These are phyloP conservation scores for Tilletia setariae DNA, from an alignment of 1,284 basidiomycete genomes.

Conservation along the genomic window DNA sequence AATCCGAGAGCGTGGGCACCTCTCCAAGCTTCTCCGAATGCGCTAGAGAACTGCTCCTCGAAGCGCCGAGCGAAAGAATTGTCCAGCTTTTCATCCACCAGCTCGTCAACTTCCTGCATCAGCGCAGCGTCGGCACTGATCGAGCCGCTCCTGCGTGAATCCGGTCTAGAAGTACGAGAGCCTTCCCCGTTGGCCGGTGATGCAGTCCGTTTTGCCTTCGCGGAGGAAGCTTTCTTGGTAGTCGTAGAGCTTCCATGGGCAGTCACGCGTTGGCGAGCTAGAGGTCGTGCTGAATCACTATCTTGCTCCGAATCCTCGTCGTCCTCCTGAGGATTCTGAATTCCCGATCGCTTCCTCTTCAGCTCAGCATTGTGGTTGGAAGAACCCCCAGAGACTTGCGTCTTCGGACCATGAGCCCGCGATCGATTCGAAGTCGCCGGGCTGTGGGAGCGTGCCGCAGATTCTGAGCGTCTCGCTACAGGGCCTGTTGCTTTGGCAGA, in stretches of 20 bases:
- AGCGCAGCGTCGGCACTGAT: background rate
- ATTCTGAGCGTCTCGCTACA: background rate
- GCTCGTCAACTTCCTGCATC: background rate
- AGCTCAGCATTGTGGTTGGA: constrained; percentile 2
- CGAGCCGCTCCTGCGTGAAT: background rate
- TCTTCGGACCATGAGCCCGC: background rate
- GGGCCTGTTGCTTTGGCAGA: background rate
- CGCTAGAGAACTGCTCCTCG: background rate
- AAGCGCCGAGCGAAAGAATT: background rate
- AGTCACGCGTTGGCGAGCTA: background rate
- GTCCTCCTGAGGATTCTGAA: background rate
- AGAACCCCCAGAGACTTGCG: background rate
- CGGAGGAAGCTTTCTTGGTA: background rate
- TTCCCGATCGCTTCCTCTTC: background rate
- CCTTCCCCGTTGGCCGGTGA: background rate
- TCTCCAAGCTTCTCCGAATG: background rate
- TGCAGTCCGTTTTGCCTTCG: no score
- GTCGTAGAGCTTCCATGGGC: background rate
- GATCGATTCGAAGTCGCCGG: background rate
- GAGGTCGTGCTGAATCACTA: background rate
- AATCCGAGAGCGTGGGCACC: background rate
- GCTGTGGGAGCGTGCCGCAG: background rate
- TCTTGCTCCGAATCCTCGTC: background rate
- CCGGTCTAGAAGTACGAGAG: background rate
- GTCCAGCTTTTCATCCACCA: background rate